Conservation (phyloP, 805 yeast species). For the Metschnikowia matae region DNA sequence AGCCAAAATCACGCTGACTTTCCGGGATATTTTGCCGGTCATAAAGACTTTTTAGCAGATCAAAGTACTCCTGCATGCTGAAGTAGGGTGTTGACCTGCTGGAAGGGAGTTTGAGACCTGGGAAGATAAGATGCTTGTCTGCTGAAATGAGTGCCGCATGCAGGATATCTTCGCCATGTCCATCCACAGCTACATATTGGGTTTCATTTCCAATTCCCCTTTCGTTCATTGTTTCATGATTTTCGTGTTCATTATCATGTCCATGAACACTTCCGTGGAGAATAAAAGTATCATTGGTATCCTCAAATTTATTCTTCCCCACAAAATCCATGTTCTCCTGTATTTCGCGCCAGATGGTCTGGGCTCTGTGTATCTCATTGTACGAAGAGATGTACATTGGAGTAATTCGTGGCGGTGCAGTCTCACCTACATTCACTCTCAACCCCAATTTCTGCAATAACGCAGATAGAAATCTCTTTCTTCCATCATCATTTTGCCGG, state of each 20-base stretch:
- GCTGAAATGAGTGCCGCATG: conserved; percentile 23
- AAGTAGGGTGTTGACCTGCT: conserved; percentile 66
- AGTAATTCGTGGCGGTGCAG: conserved; percentile 60
- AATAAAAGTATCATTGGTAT: conserved; percentile 54
- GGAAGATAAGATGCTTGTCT: conserved; percentile 50
- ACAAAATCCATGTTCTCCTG: conserved; percentile 33
- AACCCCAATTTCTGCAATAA: conserved; percentile 62
- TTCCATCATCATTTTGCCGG: conserved; percentile 37
- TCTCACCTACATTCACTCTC: conserved; percentile 52
- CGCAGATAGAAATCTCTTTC: conserved; percentile 55
- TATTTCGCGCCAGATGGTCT: conserved; percentile 33
- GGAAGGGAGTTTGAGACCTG: conserved; percentile 45
- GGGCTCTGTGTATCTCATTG: conserved; percentile 27
- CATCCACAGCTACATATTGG: no score
- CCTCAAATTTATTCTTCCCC: conserved; percentile 36
- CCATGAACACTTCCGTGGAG: conserved; percentile 34
- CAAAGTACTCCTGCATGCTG: conserved; percentile 55
- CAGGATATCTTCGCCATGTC: conserved; percentile 7
- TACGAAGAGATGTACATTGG: conserved; percentile 56
- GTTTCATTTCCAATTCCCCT: no score
- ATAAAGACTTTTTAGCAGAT: conserved; percentile 34
- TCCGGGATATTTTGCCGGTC: conserved; percentile 19
- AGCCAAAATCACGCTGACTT: conserved; percentile 47
- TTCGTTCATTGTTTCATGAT: no score
- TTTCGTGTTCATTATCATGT: conserved; percentile 20